These are phyloP conservation scores for Euphorbia pulcherrima DNA, from an alignment of 345 rosid species.

Conservation along the genomic window DNA sequence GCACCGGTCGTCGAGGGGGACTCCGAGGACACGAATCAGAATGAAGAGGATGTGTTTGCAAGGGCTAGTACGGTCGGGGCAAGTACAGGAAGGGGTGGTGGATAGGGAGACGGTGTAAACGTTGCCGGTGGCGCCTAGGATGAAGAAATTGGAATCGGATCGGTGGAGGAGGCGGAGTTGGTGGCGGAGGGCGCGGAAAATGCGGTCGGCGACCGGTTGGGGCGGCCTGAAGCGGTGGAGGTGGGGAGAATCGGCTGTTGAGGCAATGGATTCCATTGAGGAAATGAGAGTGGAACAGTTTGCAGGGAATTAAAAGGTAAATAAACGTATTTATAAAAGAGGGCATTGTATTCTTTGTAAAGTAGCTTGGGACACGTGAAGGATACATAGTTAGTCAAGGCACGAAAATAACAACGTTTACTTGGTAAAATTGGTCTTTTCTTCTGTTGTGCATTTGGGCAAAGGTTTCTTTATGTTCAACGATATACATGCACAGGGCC, in stretches of 20 bases:
- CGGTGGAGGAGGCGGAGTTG: constrained; percentile 64
- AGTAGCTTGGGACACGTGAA: constrained; percentile 37
- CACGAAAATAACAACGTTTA: not conserved
- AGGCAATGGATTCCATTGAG: constrained; percentile 49
- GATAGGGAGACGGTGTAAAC: constrained; percentile 69
- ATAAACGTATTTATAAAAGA: not conserved
- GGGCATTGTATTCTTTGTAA: constrained; percentile 38
- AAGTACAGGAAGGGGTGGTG: constrained; percentile 60
- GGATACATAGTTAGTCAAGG: constrained; percentile 30
- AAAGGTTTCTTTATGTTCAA: not conserved
- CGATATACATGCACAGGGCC: too few species aligned
- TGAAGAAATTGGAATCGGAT: constrained; percentile 50
- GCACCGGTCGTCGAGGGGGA: constrained; percentile 58
- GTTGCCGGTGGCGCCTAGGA: constrained; percentile 81
- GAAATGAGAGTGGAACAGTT: not conserved
- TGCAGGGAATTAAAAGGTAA: too few species aligned
- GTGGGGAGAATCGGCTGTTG: constrained; percentile 30
- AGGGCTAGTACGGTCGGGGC: constrained; percentile 80
- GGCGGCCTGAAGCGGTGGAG: constrained; percentile 27
- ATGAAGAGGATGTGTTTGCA: constrained; percentile 88
- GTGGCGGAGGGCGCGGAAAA: constrained; percentile 65
- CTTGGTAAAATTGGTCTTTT: not conserved
- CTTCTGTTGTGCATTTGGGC: not conserved
- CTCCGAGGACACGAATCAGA: constrained; percentile 60
- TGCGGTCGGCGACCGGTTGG: constrained; percentile 56